A percentile compares a stretch with the other conserved stretches of the same genome.
Evolutionary conservation across 2,329 filamentous ascomycete genomes (phyloP).

Genomic region (Zasmidium citrigriseum): DNA sequence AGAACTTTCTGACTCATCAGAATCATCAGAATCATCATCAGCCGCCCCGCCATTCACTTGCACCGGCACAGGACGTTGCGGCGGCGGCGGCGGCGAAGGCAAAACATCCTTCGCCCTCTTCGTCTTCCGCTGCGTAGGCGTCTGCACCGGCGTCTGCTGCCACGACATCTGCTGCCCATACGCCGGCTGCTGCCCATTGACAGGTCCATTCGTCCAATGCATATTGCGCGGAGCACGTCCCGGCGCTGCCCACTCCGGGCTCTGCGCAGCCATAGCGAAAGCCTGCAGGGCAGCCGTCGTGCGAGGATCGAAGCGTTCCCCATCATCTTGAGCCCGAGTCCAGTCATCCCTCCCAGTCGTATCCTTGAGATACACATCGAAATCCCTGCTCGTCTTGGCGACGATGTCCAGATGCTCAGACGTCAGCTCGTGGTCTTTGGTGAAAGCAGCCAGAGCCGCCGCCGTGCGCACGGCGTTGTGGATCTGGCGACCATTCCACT

Average conservation of each 20-base stretch:
- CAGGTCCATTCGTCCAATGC: not conserved
- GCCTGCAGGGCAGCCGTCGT: not conserved
- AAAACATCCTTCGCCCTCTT: not conserved
- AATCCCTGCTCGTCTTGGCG: not conserved
- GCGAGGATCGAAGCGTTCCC: not conserved
- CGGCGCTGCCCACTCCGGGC: not conserved
- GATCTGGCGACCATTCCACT: slow-evolving; percentile 42
- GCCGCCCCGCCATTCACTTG: not conserved
- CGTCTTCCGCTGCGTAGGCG: not conserved
- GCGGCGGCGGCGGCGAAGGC: not conserved
- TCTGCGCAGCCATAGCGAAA: not conserved
- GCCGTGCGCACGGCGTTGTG: slow-evolving; percentile 29
- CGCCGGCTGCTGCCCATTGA: not conserved
- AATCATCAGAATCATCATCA: not conserved
- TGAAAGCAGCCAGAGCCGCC: slow-evolving; percentile 13
- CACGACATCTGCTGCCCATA: not conserved
- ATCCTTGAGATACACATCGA: not conserved
- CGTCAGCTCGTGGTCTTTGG: not conserved
- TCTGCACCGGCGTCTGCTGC: not conserved
- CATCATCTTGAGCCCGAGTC: not conserved
- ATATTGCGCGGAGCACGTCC: not conserved
- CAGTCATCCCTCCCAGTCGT: not conserved
- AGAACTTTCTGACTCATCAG: not conserved
- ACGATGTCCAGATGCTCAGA: not conserved
- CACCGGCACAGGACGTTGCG: not conserved